Evolutionary conservation across 192 early-diverging fungal genomes (phyloP), one percentile per base, ranked within the genome.

Genomic region (Mortierella antarctica): DNA sequence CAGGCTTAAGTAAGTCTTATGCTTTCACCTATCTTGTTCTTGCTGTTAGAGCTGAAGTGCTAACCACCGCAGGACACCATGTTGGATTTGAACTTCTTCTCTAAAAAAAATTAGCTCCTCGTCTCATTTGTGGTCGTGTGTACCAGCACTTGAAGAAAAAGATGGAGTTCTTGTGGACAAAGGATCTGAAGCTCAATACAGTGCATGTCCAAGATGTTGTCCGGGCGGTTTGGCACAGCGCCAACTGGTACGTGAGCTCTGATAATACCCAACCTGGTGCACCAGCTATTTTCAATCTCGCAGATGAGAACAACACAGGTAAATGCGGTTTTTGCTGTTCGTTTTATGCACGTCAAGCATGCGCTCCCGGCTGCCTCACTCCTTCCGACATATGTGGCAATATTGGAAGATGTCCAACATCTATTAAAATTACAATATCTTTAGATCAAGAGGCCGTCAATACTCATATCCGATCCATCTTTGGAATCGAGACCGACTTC

Each of bases 91-190:
- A 9, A 10, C 18, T 6, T 60, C 11, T 77, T 20, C 70, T 77
- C 51, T 73, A 71, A 60, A 17, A 6, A n/a, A 18, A 41, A 61
- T 60, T 82, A 91, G 96, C 95, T 31, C 96, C 97, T 50, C 93
- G 96, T 58, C 81, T 99, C 67, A 96, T 99, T 47, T 93, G 94
- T 57, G 97, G 95, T 48, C 92, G 94, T 42, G 92, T 99, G 15
- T 97, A 97, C 81, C 83, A 93, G 52, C 88, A 90, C 17, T 66
- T 90, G 18, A 86, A 90, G 39, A 93, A 95, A 75, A 90, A 93
- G 70, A 98, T 99, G 97, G 94, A 94, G 17, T 88, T 97, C 41
- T 85, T 99, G 51, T 99, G 97, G 97, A 93, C 91, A 39, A 92
- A 93, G 62, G 94, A 93, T 56, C 75, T 97, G 47, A 93, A 93